These are phyloP conservation scores for Nematodospora anomalae DNA, from an alignment of 1,139 yeast genomes.

Conservation along the genomic window DNA sequence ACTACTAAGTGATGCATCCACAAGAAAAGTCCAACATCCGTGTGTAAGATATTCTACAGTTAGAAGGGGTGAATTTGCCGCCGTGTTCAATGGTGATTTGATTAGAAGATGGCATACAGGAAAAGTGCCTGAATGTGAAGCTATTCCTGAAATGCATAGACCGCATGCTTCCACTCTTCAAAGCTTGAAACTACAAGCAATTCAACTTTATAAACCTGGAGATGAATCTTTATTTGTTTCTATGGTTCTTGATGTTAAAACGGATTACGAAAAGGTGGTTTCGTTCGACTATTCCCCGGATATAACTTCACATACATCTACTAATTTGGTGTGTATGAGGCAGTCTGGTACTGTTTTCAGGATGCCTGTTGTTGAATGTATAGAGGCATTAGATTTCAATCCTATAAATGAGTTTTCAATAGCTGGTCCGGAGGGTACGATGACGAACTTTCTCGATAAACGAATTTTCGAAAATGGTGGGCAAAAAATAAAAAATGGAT, in stretches of 20 bases:
- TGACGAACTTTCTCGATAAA: conserved; percentile 37
- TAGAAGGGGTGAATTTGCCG: conserved; percentile 72
- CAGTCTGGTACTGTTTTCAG: conserved; percentile 85
- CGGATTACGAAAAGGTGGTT: conserved; percentile 77
- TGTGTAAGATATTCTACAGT: conserved; percentile 72
- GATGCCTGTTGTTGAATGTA: conserved; percentile 73
- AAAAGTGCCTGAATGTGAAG: conserved; percentile 39
- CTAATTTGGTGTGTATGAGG: conserved; percentile 75
- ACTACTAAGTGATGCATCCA: conserved; percentile 61
- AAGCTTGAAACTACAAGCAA: conserved; percentile 36
- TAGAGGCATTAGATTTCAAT: conserved; percentile 63
- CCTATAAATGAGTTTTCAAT: conserved; percentile 70
- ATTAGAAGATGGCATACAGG: conserved; percentile 85
- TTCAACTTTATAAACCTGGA: conserved; percentile 35
- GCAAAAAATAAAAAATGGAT: conserved; percentile 2
- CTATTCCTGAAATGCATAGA: neutral
- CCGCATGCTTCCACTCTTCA: conserved; percentile 16
- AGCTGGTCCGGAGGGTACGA: conserved; percentile 62
- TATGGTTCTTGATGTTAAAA: conserved; percentile 69
- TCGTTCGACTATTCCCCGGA: conserved; percentile 83
- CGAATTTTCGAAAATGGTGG: conserved; percentile 5
- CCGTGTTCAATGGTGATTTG: conserved; percentile 74
- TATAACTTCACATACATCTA: conserved; percentile 42
- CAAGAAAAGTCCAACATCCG: conserved; percentile 60
- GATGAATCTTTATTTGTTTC: conserved; percentile 71